phyloP scores from a whole-genome alignment of 805 yeast species.

The Wickerhamiella kurtzmanii region DNA sequence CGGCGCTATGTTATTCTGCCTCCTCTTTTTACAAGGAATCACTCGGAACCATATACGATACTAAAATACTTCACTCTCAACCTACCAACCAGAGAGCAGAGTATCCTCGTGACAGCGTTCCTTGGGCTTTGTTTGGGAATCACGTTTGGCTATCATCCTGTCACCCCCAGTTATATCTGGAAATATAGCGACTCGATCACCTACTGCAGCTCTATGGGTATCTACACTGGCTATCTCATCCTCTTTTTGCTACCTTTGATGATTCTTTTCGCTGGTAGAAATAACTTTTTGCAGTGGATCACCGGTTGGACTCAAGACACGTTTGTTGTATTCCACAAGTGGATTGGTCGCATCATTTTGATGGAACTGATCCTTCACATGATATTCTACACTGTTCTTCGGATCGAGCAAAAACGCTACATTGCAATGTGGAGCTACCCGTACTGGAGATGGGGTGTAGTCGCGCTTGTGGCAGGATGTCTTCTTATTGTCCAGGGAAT shows the following conservation, averaged over 20 bases:
- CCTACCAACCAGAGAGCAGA: slow-evolving; percentile 32
- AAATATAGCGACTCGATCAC: slow-evolving; percentile 2
- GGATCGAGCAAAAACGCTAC: slow-evolving; percentile 14
- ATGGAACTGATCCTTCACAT: slow-evolving; percentile 41
- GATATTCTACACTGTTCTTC: slow-evolving; percentile 34
- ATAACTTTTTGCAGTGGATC: slow-evolving; percentile 43
- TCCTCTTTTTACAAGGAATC: background rate
- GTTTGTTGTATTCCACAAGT: slow-evolving; percentile 47
- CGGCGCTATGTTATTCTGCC: background rate
- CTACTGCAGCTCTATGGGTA: slow-evolving; percentile 7
- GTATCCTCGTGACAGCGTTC: slow-evolving; percentile 26
- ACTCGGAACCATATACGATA: background rate
- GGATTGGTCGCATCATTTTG: slow-evolving; percentile 41
- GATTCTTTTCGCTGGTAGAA: slow-evolving; percentile 55
- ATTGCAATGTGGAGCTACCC: slow-evolving; percentile 11
- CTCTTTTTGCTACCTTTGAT: slow-evolving; percentile 34
- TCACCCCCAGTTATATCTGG: slow-evolving; percentile 2
- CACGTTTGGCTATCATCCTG: slow-evolving; percentile 2
- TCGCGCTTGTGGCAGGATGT: slow-evolving; percentile 31
- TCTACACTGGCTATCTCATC: slow-evolving; percentile 7
- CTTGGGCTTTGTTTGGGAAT: slow-evolving; percentile 15
- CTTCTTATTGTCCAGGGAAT: slow-evolving; percentile 40
- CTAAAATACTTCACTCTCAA: slow-evolving; percentile 7
- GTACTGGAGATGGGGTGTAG: slow-evolving; percentile 29
- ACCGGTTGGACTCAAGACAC: slow-evolving; percentile 45